Conservation (phyloP, 2,329 filamentous ascomycete genomes). For the Chalara sp. region DNA sequence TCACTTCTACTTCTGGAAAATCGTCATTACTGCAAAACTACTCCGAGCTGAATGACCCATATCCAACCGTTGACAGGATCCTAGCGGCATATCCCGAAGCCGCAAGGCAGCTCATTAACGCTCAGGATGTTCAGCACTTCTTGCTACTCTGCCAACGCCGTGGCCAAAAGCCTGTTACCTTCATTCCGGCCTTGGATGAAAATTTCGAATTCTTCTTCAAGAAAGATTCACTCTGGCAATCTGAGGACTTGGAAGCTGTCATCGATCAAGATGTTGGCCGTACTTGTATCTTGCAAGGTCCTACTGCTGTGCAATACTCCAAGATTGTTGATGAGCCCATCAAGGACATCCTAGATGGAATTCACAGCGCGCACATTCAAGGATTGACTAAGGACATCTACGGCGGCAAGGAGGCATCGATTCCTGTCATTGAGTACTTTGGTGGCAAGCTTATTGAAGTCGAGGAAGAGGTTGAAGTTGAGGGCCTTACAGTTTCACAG, state of each 20-base stretch:
- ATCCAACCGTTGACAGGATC: constrained; percentile 69
- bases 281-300: constrained; percentile 93
- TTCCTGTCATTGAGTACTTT: constrained; percentile 91
- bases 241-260: constrained; percentile 92
- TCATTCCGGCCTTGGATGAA: constrained; percentile 90
- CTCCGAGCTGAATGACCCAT: constrained; percentile 78
- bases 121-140: constrained; percentile 97
- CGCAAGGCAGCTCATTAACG: constrained; percentile 88
- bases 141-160: constrained; percentile 84
- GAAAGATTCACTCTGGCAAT: constrained; percentile 99
- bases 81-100: constrained; percentile 80
- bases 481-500: constrained; percentile 78
- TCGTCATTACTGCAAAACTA: constrained; percentile 86
- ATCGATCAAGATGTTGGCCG: constrained; percentile 93
- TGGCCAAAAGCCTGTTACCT: constrained; percentile 92
- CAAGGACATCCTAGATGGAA: constrained; percentile 85
- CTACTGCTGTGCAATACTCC: constrained; percentile 85
- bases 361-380: constrained; percentile 83
- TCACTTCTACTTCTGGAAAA: constrained; percentile 65
- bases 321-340: constrained; percentile 88
- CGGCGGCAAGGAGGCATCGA: constrained; percentile 59
- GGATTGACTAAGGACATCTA: constrained; percentile 77
- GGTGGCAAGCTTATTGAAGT: constrained; percentile 76
- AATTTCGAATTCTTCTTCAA: constrained; percentile 99
- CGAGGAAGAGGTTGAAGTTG: constrained; percentile 68